Conservation (phyloP, 352 stramenopile species). For the Thalassiosira hispida region DNA sequence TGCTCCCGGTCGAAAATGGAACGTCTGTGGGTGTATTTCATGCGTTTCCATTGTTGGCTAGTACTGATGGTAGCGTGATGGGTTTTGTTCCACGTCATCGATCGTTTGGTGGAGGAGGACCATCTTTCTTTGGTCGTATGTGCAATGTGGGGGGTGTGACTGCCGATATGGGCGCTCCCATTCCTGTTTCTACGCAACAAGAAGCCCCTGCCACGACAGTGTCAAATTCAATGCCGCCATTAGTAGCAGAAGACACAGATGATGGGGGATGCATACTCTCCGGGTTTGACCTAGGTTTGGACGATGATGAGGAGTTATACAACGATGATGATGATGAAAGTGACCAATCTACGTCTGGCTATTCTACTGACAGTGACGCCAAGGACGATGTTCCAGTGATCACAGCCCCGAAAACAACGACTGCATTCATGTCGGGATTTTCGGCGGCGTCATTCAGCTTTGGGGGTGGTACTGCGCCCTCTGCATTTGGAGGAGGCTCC, state of each 20-base stretch:
- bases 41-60: constrained; percentile 38
- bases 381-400: background rate
- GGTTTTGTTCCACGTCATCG: constrained; percentile 27
- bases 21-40: too few relatives aligned
- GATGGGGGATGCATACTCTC: constrained; percentile 26
- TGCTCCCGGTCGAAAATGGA: constrained; percentile 25
- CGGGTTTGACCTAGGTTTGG: constrained; percentile 41
- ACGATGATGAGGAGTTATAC: constrained; percentile 7
- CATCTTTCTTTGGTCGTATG: constrained; percentile 10
- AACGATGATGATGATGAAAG: constrained; percentile 22
- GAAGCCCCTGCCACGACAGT: background rate
- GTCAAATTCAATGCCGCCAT: background rate
- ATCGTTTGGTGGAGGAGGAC: constrained; percentile 10
- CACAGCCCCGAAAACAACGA: background rate
- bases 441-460: constrained; percentile 50
- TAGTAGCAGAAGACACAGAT: background rate
- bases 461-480: constrained; percentile 21
- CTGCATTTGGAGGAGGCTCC: constrained; percentile 37
- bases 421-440: constrained; percentile 48
- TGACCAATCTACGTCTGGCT: constrained; percentile 12
- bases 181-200: background rate
- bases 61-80: constrained; percentile 31
- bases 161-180: constrained; percentile 13
- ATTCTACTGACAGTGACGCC: constrained; percentile 4
- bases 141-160: background rate